Evolutionary conservation across 2,329 filamentous ascomycete genomes (phyloP).

Genomic region (Stylonectria norvegica): DNA sequence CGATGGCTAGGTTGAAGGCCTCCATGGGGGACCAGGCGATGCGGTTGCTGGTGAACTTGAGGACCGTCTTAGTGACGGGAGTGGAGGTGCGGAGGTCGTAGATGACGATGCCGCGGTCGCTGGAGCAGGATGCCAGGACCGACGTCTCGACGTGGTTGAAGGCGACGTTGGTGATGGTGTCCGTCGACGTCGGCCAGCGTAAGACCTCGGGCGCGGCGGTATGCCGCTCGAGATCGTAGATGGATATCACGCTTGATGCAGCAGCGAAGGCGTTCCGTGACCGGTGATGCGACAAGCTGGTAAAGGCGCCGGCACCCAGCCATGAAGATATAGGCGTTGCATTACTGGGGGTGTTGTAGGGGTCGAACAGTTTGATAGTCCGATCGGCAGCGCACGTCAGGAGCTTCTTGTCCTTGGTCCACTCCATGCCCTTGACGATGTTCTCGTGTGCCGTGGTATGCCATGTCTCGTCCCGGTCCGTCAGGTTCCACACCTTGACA

Average conservation of each 20-base stretch:
- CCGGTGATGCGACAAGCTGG: constrained; percentile 78
- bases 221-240: constrained; percentile 83
- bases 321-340: constrained; percentile 77
- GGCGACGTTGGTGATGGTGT: constrained; percentile 82
- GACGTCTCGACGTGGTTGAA: constrained; percentile 96
- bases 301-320: constrained; percentile 80
- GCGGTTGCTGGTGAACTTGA: constrained; percentile 79
- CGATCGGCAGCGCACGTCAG: constrained; percentile 84
- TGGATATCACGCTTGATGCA: constrained; percentile 71
- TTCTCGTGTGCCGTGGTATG: constrained; percentile 83
- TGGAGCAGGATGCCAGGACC: constrained; percentile 78
- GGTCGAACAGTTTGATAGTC: constrained; percentile 87
- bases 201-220: constrained; percentile 79
- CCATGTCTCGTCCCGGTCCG: constrained; percentile 70
- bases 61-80: constrained; percentile 74
- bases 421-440: constrained; percentile 86
- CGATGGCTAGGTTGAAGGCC: constrained; percentile 89
- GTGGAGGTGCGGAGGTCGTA: constrained; percentile 89
- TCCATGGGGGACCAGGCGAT: constrained; percentile 96
- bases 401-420: constrained; percentile 81
- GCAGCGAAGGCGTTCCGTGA: constrained; percentile 75
- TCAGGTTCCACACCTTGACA: constrained; percentile 86
- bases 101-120: constrained; percentile 81
- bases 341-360: constrained; percentile 68
- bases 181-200: constrained; percentile 81